Percentiles rank a stretch among this genome's conserved stretches.
phyloP scores from a whole-genome alignment of 148 eudicot species.

The Rhododendron kiyosumense region DNA sequence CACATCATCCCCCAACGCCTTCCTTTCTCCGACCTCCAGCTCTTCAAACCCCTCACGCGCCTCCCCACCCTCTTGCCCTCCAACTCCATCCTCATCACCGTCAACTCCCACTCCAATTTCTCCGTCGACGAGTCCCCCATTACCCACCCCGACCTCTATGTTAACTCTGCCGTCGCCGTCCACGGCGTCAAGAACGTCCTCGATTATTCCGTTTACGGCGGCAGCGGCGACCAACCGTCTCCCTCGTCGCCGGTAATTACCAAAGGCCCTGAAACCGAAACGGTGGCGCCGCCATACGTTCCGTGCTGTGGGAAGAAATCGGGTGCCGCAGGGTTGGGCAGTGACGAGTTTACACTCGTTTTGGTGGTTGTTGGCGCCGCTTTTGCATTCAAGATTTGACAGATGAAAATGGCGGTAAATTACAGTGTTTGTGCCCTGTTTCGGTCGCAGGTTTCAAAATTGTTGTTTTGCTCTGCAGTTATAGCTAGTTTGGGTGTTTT shows the following conservation, averaged over 20 bases:
- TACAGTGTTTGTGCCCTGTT: not conserved
- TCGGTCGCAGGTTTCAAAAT: too few relatives aligned
- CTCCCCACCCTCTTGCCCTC: constrained; percentile 46
- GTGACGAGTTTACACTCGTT: not conserved
- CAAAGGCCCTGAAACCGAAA: not conserved
- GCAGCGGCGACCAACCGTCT: not conserved
- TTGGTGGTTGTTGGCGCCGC: not conserved
- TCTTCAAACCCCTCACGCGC: constrained; percentile 17
- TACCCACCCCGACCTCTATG: constrained; percentile 38
- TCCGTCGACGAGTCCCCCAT: constrained; percentile 29
- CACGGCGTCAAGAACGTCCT: constrained; percentile 38
- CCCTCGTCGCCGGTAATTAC: not conserved
- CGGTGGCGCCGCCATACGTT: not conserved
- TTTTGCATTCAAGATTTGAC: not conserved
- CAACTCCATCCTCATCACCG: constrained; percentile 32
- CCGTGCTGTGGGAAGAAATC: not conserved
- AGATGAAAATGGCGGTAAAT: not conserved
- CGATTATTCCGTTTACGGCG: constrained; percentile 27
- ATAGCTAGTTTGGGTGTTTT: too few relatives aligned
- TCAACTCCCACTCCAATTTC: constrained; percentile 31
- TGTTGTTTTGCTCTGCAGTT: too few relatives aligned
- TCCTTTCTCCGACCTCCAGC: constrained; percentile 36
- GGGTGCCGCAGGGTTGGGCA: not conserved
- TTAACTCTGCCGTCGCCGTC: constrained; percentile 24
- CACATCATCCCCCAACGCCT: constrained; percentile 43